phyloP scores from a whole-genome alignment of 2,329 filamentous ascomycete genomes.

The Epichloe scottii region DNA sequence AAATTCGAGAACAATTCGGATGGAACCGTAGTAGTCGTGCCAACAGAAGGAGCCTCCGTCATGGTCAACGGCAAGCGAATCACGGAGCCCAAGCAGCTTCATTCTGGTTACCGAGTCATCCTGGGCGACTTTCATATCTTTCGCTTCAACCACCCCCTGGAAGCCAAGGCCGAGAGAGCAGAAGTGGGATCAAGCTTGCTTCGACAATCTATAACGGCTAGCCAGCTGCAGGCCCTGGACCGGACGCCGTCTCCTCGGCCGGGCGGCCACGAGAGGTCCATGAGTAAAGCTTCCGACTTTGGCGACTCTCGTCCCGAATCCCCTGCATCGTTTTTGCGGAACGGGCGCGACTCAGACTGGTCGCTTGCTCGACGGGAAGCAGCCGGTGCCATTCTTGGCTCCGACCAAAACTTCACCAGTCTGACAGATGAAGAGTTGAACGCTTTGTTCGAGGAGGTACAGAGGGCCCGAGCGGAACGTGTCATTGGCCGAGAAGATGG shows the following conservation, averaged over 20 bases:
- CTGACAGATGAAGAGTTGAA: conserved; percentile 92
- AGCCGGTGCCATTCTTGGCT: conserved; percentile 77
- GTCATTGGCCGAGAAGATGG: conserved; percentile 65
- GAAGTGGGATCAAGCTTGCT: conserved; percentile 70
- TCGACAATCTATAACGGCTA: conserved; percentile 64
- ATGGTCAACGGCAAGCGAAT: conserved; percentile 96
- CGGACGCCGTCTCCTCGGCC: conserved; percentile 34
- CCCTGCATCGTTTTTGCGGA: conserved; percentile 52
- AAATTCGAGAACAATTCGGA: conserved; percentile 80
- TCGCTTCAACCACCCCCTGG: conserved; percentile 93
- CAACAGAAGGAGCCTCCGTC: conserved; percentile 81
- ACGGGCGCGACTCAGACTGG: conserved; percentile 81
- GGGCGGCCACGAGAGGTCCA: conserved; percentile 61
- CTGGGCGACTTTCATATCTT: conserved; percentile 98
- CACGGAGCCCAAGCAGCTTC: conserved; percentile 69
- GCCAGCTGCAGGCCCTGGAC: conserved; percentile 47
- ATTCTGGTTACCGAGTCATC: conserved; percentile 90
- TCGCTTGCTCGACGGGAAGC: conserved; percentile 86
- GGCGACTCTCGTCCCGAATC: conserved; percentile 71
- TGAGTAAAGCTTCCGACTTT: conserved; percentile 70
- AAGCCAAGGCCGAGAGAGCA: conserved; percentile 82
- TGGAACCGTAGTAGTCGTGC: conserved; percentile 82
- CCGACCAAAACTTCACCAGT: conserved; percentile 81
- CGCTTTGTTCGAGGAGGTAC: conserved; percentile 84
- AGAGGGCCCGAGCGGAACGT: conserved; percentile 67